Conservation (phyloP, 129 eudicot genomes). For the Centrapalus pauciflorus region DNA sequence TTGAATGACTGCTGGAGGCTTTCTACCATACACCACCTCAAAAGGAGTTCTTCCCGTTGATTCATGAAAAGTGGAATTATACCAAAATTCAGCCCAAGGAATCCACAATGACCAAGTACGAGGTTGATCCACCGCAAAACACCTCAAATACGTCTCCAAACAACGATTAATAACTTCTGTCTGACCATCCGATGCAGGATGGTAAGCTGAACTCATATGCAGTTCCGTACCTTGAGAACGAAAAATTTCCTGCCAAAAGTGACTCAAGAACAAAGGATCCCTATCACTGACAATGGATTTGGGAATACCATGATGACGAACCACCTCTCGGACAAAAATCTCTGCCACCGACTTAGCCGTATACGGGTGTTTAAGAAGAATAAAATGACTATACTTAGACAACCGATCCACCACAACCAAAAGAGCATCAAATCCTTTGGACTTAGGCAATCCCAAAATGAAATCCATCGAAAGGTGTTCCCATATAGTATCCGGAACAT, state of each 20-base stretch:
- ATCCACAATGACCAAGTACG: neutral
- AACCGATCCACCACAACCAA: too few species aligned
- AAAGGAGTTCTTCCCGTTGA: neutral
- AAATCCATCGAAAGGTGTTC: too few species aligned
- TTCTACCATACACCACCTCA: neutral
- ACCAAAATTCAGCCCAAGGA: slow-evolving; percentile 10
- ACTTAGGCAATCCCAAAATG: too few species aligned
- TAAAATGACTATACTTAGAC: too few species aligned
- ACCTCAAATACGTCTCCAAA: neutral
- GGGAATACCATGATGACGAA: too few species aligned
- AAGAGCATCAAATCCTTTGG: too few species aligned
- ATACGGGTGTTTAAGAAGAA: too few species aligned
- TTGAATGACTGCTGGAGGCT: neutral
- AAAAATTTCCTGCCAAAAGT: neutral
- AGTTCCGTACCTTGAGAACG: neutral
- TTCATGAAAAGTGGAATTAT: neutral
- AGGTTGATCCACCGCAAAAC: neutral
- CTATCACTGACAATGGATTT: too few species aligned
- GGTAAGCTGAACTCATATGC: neutral
- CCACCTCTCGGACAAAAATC: too few species aligned
- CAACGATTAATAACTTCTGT: neutral
- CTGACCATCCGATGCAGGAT: neutral
- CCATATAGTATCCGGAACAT: too few species aligned
- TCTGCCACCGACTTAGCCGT: too few species aligned
- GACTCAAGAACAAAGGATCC: neutral